These are phyloP conservation scores for Neofusicoccum umdonicola DNA, from an alignment of 2,329 filamentous ascomycete species.

Conservation along the genomic window DNA sequence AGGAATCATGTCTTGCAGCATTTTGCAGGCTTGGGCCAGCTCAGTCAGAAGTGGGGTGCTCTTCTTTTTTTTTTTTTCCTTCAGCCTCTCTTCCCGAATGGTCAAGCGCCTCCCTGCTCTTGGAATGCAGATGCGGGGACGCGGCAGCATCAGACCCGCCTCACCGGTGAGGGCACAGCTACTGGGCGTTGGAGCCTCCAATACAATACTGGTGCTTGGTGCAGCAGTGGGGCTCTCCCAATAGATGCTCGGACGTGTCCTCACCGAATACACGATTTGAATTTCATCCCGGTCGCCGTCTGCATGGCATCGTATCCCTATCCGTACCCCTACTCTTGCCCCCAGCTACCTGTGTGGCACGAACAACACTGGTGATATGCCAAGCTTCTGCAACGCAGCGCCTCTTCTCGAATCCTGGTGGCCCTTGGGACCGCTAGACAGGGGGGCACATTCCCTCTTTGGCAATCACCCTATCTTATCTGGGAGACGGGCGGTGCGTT, in stretches of 20 bases:
- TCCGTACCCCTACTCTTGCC: background rate
- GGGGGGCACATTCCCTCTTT: constrained; percentile 6
- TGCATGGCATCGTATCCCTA: constrained; percentile 7
- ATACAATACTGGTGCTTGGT: constrained; percentile 6
- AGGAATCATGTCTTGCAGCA: constrained; percentile 1
- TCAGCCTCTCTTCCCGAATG: background rate
- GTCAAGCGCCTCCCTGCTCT: background rate
- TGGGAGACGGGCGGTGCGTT: constrained; percentile 2
- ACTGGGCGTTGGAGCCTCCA: constrained; percentile 4
- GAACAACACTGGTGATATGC: background rate
- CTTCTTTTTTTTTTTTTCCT: background rate
- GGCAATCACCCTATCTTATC: constrained; percentile 11
- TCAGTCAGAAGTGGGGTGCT: background rate
- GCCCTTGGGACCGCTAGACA: background rate
- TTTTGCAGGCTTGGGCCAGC: background rate
- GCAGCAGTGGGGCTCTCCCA: constrained; percentile 8
- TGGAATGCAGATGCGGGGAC: constrained; percentile 1
- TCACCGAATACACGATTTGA: constrained; percentile 14
- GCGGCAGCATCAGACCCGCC: constrained; percentile 11
- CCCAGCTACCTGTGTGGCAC: background rate
- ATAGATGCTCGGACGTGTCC: constrained; percentile 9
- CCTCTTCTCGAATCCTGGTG: background rate
- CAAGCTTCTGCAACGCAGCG: constrained; percentile 6
- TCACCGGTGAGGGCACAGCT: constrained; percentile 6
- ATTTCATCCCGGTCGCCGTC: constrained; percentile 6